Conservation (phyloP, 257 asterid species). For the Misopates orontium region DNA sequence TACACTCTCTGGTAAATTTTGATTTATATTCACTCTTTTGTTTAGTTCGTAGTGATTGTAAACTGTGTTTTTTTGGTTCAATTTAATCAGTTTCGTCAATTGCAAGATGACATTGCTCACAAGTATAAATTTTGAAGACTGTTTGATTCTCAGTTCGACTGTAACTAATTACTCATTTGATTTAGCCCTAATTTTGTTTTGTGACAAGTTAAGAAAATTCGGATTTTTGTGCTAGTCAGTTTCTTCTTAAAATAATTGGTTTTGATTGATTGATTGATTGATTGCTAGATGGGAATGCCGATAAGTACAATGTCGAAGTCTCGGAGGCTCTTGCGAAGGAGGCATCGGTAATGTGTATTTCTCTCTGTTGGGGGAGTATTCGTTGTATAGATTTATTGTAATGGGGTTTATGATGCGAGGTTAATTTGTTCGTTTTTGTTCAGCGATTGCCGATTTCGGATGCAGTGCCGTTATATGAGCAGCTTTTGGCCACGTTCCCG, state of each 20-base stretch:
- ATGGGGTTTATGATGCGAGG: background rate
- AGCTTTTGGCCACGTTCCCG: conserved; percentile 77
- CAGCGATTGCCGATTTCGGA: conserved; percentile 77
- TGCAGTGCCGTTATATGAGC: conserved; percentile 81
- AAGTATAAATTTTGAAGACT: too few species aligned
- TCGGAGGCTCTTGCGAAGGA: conserved; percentile 83
- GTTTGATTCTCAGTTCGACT: too few species aligned
- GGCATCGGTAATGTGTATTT: conserved; percentile 62
- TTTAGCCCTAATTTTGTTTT: background rate
- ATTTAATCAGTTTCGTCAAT: too few species aligned
- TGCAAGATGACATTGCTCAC: too few species aligned
- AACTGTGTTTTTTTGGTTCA: too few species aligned
- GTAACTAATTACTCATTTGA: background rate
- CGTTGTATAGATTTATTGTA: background rate
- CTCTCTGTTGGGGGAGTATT: background rate
- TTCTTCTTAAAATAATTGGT: too few species aligned
- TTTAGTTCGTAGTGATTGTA: too few species aligned
- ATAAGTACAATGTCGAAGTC: conserved; percentile 68
- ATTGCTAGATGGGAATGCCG: conserved; percentile 36
- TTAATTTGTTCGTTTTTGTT: background rate
- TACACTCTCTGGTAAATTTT: background rate
- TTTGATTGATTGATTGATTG: background rate
- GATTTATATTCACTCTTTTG: too few species aligned
- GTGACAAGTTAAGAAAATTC: too few species aligned
- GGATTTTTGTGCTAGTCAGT: too few species aligned